Conservation (phyloP, 1,139 yeast species). For the Suhomyces atakaporum region DNA sequence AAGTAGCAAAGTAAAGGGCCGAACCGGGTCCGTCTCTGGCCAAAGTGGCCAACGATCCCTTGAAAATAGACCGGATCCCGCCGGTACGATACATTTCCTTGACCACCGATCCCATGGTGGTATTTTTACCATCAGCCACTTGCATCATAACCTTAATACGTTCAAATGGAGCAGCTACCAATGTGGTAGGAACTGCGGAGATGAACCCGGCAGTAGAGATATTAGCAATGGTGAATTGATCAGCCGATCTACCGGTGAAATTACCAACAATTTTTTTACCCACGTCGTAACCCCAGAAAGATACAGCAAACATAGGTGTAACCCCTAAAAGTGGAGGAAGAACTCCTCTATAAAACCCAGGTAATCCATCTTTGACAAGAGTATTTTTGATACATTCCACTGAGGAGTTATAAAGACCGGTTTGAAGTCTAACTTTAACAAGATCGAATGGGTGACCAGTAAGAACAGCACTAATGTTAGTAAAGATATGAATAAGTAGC, state of each 20-base stretch:
- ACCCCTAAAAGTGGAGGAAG: conserved; percentile 91
- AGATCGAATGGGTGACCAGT: conserved; percentile 97
- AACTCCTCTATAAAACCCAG: conserved; percentile 85
- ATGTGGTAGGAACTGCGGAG: conserved; percentile 91
- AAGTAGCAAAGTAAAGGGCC: conserved; percentile 95
- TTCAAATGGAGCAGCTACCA: conserved; percentile 96
- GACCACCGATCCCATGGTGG: conserved; percentile 62
- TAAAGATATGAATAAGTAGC: background rate
- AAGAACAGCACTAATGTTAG: conserved; percentile 62
- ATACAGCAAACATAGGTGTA: conserved; percentile 97
- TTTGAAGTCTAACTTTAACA: conserved; percentile 88
- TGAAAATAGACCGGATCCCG: conserved; percentile 81
- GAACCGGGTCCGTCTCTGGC: conserved; percentile 99
- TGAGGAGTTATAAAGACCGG: conserved; percentile 64
- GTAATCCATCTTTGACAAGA: conserved; percentile 67
- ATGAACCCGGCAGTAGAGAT: conserved; percentile 94
- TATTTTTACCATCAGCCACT: conserved; percentile 57
- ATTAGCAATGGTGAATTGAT: conserved; percentile 61
- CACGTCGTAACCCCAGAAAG: conserved; percentile 97
- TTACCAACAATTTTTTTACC: conserved; percentile 74
- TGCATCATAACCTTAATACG: conserved; percentile 94
- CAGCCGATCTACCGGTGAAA: conserved; percentile 40
- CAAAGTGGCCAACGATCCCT: conserved; percentile 88
- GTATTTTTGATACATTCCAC: conserved; percentile 69
- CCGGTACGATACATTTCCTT: conserved; percentile 75